Evolutionary conservation across 2,329 filamentous ascomycete species (phyloP), one percentile per base, ranked within the genome.

Genomic region (Cytospora chrysosperma): DNA sequence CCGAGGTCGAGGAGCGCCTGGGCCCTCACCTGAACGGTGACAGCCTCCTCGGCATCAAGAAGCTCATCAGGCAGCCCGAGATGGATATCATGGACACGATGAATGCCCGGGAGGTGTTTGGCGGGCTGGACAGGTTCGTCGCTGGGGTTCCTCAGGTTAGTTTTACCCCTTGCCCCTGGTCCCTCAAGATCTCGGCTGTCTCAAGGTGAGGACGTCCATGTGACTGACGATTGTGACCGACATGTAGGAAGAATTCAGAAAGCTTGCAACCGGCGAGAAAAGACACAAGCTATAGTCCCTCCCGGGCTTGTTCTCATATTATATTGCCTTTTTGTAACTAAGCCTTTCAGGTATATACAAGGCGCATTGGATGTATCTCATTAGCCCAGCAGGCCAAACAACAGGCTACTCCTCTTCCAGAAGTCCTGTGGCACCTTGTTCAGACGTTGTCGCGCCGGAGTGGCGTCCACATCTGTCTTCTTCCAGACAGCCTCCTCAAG

Each of bases 191-290:
- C 43, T 24, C n/a, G 4, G 13, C 13, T 21, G 8, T 13, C 4
- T 43, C 8, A 6, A 24, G 34, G 34, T 6, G 7, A 59, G n/a
- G 49, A 15, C 21, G 40, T 6, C 27, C 37, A 49, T 34, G 4
- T 12, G 47, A 43, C 59, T 61, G 28, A 55, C 10, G 26, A 2
- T 37, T 56, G 6, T 28, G 32, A 0, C 28, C n/a, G 40, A 49
- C 9, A 24, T 15, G 0, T 30, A 61, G 59, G 84, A 89, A 75
- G 92, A 98, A 81, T 98, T 98, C 74, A 79, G 83, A 71, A 93
- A 91, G 82, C 79, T 98, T 73, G 92, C 92, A 1, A 87, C 82
- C 67, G 93, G 94, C 15, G 86, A 95, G 82, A 98, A 97, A 86
- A 92, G 88, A 74, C 95, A 99, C 79, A 98, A 98, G 81, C 78